Base-by-base conservation (phyloP, 2,329 filamentous ascomycete species). In the Claviceps digitariae region DNA sequence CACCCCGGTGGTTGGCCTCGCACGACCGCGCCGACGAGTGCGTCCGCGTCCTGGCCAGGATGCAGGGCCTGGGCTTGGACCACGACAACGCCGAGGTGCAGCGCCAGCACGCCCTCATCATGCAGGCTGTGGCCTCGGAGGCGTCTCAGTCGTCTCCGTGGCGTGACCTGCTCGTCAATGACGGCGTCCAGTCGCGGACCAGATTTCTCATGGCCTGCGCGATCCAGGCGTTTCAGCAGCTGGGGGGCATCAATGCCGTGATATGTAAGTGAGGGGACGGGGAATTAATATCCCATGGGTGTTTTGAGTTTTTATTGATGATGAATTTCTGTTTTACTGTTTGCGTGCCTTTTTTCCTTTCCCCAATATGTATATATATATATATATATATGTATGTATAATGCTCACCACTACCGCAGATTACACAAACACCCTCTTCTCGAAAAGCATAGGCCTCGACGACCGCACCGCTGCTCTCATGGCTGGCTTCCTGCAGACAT, bases 401-500 rank as follows among this genome's bases (percentile, higher is more conserved):
- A 41, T 6, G n/a, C 38, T 41, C 38, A 41, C 20, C 38, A n/a
- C n/a, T n/a, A 41, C 41, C 3, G 20, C 41, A 65, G 64, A 75
- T 59, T 76, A 76, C 53, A 66, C 72, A 3, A 68, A 66, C 15
- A 72, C 75, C 0, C 59, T 78, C 1, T 74, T 78, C 52, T 65
- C 74, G 51, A 60, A 69, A 20, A 73, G 70, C 20, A 65, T 78
- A 2, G 66, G 68, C 0, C 69, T 73, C 50, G 61, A 60, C 20
- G 59, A 67, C 1, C 67, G 71, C 45, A 69, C 76, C 60, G 71
- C 76, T 3, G 64, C 74, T 3, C 65, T 79, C 36, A 74, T 79
- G 62, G 73, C 73, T n/a, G 74, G 75, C 36, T 72, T 76, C 56
- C 64, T 77, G 13, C 72, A 76, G 61, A 76, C 74, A 0, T 73